phyloP scores from a whole-genome alignment of 2,329 filamentous ascomycete genomes.

The Exophiala aquamarina region DNA sequence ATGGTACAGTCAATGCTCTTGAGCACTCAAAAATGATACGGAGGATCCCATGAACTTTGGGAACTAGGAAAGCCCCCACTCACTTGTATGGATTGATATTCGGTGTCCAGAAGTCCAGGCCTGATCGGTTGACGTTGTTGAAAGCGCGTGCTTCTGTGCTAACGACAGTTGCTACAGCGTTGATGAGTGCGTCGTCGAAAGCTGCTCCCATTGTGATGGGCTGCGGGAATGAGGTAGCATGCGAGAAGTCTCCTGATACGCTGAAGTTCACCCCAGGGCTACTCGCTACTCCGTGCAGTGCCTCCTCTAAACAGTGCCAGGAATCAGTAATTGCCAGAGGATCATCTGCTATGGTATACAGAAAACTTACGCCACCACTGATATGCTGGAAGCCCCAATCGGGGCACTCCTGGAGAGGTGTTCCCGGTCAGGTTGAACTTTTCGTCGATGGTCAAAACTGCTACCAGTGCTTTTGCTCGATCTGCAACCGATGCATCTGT shows the following conservation, averaged over 20 bases:
- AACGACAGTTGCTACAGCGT: constrained; percentile 53
- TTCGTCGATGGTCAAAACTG: constrained; percentile 52
- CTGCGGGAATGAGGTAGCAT: constrained; percentile 65
- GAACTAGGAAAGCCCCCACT: too few species aligned
- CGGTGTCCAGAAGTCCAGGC: constrained; percentile 63
- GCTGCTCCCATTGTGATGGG: constrained; percentile 63
- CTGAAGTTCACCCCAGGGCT: constrained; percentile 58
- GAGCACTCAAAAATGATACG: too few species aligned
- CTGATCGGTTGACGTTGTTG: constrained; percentile 58
- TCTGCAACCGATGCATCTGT: constrained; percentile 39
- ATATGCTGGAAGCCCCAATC: constrained; percentile 59
- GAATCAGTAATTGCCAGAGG: too few species aligned
- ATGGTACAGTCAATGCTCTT: too few species aligned
- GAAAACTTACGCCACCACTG: constrained; percentile 33
- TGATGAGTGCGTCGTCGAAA: constrained; percentile 63
- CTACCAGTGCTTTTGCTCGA: constrained; percentile 50
- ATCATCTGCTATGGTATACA: background rate
- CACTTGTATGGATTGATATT: constrained; percentile 63
- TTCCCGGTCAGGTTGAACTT: constrained; percentile 56
- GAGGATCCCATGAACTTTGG: too few species aligned
- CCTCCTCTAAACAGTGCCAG: constrained; percentile 33
- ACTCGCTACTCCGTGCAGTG: constrained; percentile 60
- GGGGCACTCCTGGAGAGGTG: constrained; percentile 50
- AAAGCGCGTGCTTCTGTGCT: constrained; percentile 65
- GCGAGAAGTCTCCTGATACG: constrained; percentile 53